Base-by-base conservation (phyloP, 2,329 filamentous ascomycete species). In the Ascochyta pisi region DNA sequence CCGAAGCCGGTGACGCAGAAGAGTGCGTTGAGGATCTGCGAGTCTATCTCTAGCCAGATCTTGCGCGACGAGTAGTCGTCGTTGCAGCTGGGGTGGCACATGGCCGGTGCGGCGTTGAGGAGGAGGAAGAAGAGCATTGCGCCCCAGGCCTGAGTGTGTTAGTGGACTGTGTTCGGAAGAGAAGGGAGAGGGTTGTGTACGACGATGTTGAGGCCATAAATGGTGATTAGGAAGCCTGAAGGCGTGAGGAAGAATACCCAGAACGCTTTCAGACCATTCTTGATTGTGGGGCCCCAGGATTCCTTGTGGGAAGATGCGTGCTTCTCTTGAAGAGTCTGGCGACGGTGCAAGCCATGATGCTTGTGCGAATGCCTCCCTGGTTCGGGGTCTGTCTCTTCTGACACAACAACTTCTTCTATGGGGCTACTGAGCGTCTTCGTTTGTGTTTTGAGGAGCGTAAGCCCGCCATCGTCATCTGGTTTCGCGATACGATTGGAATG, bases 1-100 rank as follows among this genome's bases (percentile, higher is more conserved):
- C 92, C 91, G 63, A 95, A 93, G 2, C 87, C 91, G 0, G 91
- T 93, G 10, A 95, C 86, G 75, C 90, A 94, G 81, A 96, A 96
- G 0, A 96, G 82, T 0, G 83, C 89, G 68, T 92, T 95, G 27
- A 93, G 77, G 57, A 96, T 89, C 71, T 96, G 92, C 1, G 87
- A 89, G 73, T 92, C 89, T 66, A 86, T 88, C 75, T 96, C 92
- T 61, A 96, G 86, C 92, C 92, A 96, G 57, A 87, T 87, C 24
- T 89, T 82, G 16, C 91, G 85, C 2, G 90, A 85, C 0, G 88
- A 90, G 67, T 91, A 79, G 70, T 91, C 87, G 63, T 89, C 81
- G 68, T 90, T 82, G 78, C 90, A 93, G 84, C 87, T 60, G 82
- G 77, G 73, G 73, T 79, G 71, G 79, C 90, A 91, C 89, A 92